phyloP scores from a whole-genome alignment of 345 rosid species.

The Eutrema japonicum region DNA sequence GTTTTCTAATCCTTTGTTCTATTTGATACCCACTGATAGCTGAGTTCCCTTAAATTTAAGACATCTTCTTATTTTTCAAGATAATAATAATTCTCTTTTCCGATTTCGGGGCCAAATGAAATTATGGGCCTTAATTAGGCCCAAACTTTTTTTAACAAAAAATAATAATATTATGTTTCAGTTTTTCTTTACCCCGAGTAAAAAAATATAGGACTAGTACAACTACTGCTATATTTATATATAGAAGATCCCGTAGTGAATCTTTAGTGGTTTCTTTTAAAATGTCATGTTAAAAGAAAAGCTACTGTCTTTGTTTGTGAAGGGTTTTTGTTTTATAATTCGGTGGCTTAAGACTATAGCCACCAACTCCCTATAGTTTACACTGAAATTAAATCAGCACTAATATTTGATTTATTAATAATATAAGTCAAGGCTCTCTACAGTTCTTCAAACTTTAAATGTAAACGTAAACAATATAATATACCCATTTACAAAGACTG shows the following conservation, averaged over 20 bases:
- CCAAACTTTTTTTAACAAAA: background rate
- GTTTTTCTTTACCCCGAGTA: no score
- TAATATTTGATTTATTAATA: background rate
- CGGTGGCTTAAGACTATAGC: conserved; percentile 1
- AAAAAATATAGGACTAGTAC: conserved; percentile 15
- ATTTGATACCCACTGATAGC: background rate
- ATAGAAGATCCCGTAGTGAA: background rate
- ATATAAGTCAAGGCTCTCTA: conserved; percentile 13
- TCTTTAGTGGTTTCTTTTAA: no score
- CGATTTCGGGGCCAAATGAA: background rate
- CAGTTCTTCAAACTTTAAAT: conserved; percentile 18
- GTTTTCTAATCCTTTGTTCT: conserved; percentile 16
- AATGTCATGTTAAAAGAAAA: background rate
- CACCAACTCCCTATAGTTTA: conserved; percentile 34
- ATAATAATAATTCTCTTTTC: no score
- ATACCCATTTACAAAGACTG: conserved; percentile 7
- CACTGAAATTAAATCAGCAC: background rate
- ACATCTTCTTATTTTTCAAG: conserved; percentile 1
- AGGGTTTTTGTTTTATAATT: conserved; percentile 12
- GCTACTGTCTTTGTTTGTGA: conserved; percentile 2
- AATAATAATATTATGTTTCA: background rate
- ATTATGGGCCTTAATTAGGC: background rate
- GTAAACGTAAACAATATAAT: background rate
- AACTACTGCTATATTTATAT: conserved; percentile 22
- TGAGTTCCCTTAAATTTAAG: conserved; percentile 1